Conservation (phyloP, 371 early-diverging fungal species). For the Mucor racemosus region DNA sequence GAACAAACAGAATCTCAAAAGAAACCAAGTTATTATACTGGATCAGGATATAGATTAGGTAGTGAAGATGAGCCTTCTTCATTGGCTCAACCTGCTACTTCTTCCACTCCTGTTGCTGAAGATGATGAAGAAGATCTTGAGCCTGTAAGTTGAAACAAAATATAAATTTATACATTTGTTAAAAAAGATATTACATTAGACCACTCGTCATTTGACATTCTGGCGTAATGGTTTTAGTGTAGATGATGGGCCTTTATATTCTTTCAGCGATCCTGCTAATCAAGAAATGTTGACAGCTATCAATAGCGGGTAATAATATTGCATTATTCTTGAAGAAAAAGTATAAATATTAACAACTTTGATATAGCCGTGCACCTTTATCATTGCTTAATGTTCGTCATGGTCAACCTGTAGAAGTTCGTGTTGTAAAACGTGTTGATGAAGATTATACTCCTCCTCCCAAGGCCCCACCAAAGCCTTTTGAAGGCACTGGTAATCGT, state of each 20-base stretch:
- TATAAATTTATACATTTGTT: neutral
- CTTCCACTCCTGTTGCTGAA: conserved; percentile 17
- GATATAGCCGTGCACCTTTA: conserved; percentile 76
- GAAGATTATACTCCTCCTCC: conserved; percentile 91
- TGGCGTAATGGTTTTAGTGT: conserved; percentile 96
- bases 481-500: conserved; percentile 87
- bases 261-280: conserved; percentile 87
- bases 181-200: conserved; percentile 41
- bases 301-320: conserved; percentile 75
- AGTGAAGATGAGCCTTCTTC: conserved; percentile 69
- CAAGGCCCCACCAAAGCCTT: conserved; percentile 76
- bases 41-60: conserved; percentile 70
- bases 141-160: conserved; percentile 37
- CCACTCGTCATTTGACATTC: conserved; percentile 81
- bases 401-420: conserved; percentile 92
- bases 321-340: neutral
- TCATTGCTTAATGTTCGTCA: conserved; percentile 86
- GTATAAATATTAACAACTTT: neutral
- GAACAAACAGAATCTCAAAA: conserved; percentile 44
- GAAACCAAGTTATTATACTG: conserved; percentile 61
- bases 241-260: conserved; percentile 89
- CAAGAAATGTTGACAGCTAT: conserved; percentile 83
- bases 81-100: conserved; percentile 22
- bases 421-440: conserved; percentile 79
- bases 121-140: conserved; percentile 30